A percentile compares a stretch with the other conserved stretches of the same genome.
Conservation (phyloP, 768 basidiomycete genomes). For the Pilatotrama ljubarskyi region DNA sequence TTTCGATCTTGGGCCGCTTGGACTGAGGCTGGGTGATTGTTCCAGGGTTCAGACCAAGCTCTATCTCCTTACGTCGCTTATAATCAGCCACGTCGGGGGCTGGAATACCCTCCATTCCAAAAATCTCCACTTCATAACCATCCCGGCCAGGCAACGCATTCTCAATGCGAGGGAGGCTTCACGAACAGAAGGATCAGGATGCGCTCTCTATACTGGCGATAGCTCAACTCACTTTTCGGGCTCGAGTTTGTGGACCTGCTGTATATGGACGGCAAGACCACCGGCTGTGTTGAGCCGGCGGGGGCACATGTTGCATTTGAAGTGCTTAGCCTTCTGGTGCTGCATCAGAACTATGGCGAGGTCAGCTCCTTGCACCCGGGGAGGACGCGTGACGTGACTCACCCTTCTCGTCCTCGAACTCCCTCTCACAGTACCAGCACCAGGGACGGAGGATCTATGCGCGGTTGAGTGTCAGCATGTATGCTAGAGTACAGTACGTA, state of each 20-base stretch:
- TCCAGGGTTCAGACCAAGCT: slow-evolving; percentile 82
- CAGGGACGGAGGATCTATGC: slow-evolving; percentile 80
- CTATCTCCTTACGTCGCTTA: slow-evolving; percentile 93
- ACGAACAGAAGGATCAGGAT: neutral
- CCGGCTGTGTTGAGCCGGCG: slow-evolving; percentile 95
- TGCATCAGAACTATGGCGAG: slow-evolving; percentile 82
- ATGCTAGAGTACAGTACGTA: slow-evolving; percentile 13
- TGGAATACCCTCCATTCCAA: slow-evolving; percentile 99
- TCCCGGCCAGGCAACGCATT: slow-evolving; percentile 96
- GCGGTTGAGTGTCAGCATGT: slow-evolving; percentile 9
- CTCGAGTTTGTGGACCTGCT: slow-evolving; percentile 99
- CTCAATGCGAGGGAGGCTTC: slow-evolving; percentile 83
- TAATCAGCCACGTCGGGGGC: slow-evolving; percentile 94
- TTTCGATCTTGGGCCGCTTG: slow-evolving; percentile 81
- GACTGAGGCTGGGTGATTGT: slow-evolving; percentile 79
- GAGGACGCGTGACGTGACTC: slow-evolving; percentile 32
- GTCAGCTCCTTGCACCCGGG: neutral
- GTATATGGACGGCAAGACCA: slow-evolving; percentile 95
- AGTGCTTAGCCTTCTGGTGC: slow-evolving; percentile 99
- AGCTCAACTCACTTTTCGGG: slow-evolving; percentile 59
- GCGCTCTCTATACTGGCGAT: neutral
- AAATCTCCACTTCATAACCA: slow-evolving; percentile 98
- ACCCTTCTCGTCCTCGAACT: slow-evolving; percentile 99
- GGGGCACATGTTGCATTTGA: slow-evolving; percentile 96
- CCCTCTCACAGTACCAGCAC: slow-evolving; percentile 99